phyloP scores from a whole-genome alignment of 2,329 filamentous ascomycete genomes.

The Sarocladium brachiariae region DNA sequence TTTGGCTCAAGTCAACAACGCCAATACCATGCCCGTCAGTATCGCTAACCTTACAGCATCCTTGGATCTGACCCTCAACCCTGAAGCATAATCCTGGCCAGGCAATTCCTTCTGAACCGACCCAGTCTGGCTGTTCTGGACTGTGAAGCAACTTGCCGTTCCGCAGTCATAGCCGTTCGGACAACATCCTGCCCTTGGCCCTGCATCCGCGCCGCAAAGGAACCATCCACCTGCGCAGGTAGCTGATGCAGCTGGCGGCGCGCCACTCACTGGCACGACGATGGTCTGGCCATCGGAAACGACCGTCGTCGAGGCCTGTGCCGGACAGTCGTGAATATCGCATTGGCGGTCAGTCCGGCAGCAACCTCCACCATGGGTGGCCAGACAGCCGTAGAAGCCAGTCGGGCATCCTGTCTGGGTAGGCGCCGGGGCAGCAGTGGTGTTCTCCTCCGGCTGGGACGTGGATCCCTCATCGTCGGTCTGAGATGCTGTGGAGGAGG shows the following conservation, averaged over 20 bases:
- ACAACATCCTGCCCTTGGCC: slow-evolving; percentile 75
- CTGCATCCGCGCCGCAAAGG: slow-evolving; percentile 51
- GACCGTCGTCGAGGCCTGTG: slow-evolving; percentile 53
- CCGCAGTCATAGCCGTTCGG: slow-evolving; percentile 71
- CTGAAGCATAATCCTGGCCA: slow-evolving; percentile 12
- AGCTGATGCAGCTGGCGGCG: slow-evolving; percentile 30
- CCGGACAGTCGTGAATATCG: slow-evolving; percentile 70
- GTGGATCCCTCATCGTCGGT: neutral
- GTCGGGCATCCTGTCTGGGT: slow-evolving; percentile 50
- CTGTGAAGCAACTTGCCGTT: slow-evolving; percentile 60
- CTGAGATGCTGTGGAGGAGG: neutral
- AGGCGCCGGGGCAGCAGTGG: slow-evolving; percentile 26
- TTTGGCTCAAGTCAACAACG: neutral
- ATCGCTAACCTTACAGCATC: neutral
- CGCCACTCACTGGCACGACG: slow-evolving; percentile 51
- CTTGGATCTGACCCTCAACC: neutral
- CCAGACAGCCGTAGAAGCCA: slow-evolving; percentile 86
- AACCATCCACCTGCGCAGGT: slow-evolving; percentile 77
- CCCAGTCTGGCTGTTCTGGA: slow-evolving; percentile 43
- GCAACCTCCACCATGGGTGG: slow-evolving; percentile 75
- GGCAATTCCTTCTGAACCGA: slow-evolving; percentile 50
- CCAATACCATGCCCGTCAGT: neutral
- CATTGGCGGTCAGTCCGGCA: slow-evolving; percentile 86
- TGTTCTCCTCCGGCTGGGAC: slow-evolving; percentile 16
- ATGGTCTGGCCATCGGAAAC: slow-evolving; percentile 64